Percentiles rank a stretch among this genome's conserved stretches.
Evolutionary conservation across 805 yeast species (phyloP).

Genomic region (Zygotorulaspora sp.): DNA sequence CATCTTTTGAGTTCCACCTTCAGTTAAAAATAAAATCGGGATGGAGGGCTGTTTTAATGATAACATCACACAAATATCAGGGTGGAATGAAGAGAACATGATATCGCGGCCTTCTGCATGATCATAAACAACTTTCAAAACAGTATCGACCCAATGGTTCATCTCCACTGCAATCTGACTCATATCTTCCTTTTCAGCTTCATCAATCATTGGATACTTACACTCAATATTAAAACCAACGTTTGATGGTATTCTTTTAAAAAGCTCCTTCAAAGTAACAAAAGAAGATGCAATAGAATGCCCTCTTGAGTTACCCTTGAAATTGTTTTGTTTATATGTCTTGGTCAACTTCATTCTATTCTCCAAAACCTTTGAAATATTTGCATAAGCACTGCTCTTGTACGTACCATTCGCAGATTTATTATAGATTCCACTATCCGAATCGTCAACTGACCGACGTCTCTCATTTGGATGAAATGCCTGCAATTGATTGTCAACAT

Average conservation of each 20-base stretch:
- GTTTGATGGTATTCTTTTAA: constrained; percentile 69
- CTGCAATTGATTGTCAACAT: constrained; percentile 21
- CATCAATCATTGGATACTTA: constrained; percentile 93
- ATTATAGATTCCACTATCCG: constrained; percentile 16
- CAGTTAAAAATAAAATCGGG: constrained; percentile 86
- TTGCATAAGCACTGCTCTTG: constrained; percentile 9
- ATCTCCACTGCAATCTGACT: constrained; percentile 79
- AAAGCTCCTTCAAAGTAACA: constrained; percentile 81
- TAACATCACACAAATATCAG: constrained; percentile 81
- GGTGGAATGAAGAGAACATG: constrained; percentile 89
- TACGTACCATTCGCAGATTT: constrained; percentile 7
- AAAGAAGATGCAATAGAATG: constrained; percentile 85
- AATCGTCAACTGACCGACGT: constrained; percentile 31
- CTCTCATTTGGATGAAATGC: constrained; percentile 15
- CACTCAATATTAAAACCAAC: constrained; percentile 95
- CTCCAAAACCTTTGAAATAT: constrained; percentile 12
- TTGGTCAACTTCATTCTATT: constrained; percentile 81
- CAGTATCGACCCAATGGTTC: constrained; percentile 85
- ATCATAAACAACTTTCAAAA: constrained; percentile 73
- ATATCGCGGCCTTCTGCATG: constrained; percentile 76
- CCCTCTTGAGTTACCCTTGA: constrained; percentile 91
- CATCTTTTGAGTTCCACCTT: constrained; percentile 79
- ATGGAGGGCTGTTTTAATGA: constrained; percentile 90
- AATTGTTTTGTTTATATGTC: constrained; percentile 80
- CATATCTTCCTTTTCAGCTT: constrained; percentile 83